Evolutionary conservation across 2,329 filamentous ascomycete species (phyloP).

Genomic region (Emericellopsis atlantica): DNA sequence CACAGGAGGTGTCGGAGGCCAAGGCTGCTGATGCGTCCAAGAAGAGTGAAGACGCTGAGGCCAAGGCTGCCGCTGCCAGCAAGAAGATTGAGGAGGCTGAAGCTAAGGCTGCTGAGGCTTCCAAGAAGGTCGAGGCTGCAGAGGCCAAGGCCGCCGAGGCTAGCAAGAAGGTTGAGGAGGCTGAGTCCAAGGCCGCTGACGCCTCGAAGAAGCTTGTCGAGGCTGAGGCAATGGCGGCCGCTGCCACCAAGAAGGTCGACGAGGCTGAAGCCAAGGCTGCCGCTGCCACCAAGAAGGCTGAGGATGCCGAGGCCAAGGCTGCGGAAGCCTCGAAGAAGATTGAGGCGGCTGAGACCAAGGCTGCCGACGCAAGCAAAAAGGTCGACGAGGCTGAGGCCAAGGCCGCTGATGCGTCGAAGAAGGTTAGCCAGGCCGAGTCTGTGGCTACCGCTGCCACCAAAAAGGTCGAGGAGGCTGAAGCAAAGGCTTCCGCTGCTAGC

Average conservation of each 20-base stretch:
- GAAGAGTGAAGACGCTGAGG: conserved; percentile 1
- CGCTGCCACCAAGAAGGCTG: conserved; percentile 15
- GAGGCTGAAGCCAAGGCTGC: conserved; percentile 16
- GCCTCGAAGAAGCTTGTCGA: conserved; percentile 7
- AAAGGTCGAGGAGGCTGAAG: conserved; percentile 15
- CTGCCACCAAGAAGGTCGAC: conserved; percentile 15
- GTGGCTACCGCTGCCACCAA: conserved; percentile 15
- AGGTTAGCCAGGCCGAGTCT: conserved; percentile 17
- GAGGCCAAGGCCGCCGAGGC: neutral
- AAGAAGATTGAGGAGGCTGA: conserved; percentile 7
- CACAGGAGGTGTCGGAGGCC: neutral
- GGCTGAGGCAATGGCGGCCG: conserved; percentile 10
- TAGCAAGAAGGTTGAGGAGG: neutral
- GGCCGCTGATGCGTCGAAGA: conserved; percentile 14
- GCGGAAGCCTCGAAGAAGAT: conserved; percentile 15
- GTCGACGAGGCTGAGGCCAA: conserved; percentile 15
- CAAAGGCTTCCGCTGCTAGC: neutral
- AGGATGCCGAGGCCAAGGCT: conserved; percentile 17
- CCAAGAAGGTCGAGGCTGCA: neutral
- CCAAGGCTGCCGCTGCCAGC: conserved; percentile 10
- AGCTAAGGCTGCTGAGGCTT: neutral
- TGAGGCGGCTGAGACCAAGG: conserved; percentile 12
- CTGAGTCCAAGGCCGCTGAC: neutral
- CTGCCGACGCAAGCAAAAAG: conserved; percentile 11
- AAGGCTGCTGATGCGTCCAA: neutral